Conservation (phyloP, 108 stramenopile genomes). For the Pseudonitzschia delicatissima region DNA sequence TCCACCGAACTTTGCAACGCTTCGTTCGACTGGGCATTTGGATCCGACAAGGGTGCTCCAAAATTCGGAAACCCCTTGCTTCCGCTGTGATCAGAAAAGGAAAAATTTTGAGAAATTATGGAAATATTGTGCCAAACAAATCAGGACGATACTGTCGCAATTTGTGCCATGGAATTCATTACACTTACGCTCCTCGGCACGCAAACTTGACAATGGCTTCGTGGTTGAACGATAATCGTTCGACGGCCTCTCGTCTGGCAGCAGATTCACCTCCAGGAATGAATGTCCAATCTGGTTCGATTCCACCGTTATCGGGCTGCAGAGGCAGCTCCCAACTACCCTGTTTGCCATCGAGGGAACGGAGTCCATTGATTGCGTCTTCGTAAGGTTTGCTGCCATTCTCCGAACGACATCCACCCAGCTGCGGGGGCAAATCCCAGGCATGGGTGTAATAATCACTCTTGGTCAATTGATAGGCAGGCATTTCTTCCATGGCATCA, state of each 20-base stretch:
- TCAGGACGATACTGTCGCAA: conserved; percentile 47
- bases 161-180: conserved; percentile 40
- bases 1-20: conserved; percentile 59
- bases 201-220: conserved; percentile 86
- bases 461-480: conserved; percentile 82
- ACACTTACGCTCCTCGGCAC: conserved; percentile 60
- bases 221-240: conserved; percentile 71
- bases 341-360: conserved; percentile 37
- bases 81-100: conserved; percentile 57
- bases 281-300: conserved; percentile 84
- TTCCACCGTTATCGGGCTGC: conserved; percentile 57
- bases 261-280: conserved; percentile 50
- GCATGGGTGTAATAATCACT: conserved; percentile 92
- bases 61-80: conserved; percentile 75
- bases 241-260: conserved; percentile 78
- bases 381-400: conserved; percentile 54
- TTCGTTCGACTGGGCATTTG: conserved; percentile 75
- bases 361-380: conserved; percentile 65
- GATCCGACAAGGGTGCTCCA: conserved; percentile 82
- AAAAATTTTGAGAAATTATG: conserved; percentile 25
- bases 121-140: conserved; percentile 38
- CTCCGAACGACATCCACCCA: conserved; percentile 84
- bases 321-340: conserved; percentile 80
- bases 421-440: conserved; percentile 94
- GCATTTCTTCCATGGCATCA: conserved; percentile 86